Conservation (phyloP, 2,329 filamentous ascomycete genomes). For the Trichoderma asperellum region DNA sequence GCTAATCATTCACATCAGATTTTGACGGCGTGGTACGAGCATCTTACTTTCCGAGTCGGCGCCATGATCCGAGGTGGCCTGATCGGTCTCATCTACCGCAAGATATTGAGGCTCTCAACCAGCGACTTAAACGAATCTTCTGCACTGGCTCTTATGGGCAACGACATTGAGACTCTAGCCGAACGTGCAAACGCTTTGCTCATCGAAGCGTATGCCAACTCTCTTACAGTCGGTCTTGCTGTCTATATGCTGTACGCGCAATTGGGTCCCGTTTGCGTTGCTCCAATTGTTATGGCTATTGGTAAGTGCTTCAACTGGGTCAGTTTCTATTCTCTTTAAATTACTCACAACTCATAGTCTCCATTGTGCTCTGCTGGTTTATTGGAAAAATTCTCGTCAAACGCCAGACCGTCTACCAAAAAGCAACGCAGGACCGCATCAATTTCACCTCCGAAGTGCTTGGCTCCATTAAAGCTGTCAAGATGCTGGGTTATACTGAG, state of each 20-base stretch:
- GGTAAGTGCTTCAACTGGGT: constrained; percentile 33
- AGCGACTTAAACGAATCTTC: constrained; percentile 38
- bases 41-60: constrained; percentile 38
- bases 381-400: constrained; percentile 37
- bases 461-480: constrained; percentile 41
- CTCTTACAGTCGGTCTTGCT: constrained; percentile 39
- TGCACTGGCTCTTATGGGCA: constrained; percentile 40
- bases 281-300: constrained; percentile 40
- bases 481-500: constrained; percentile 42
- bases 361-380: constrained; percentile 32
- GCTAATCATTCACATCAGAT: constrained; percentile 30
- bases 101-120: constrained; percentile 38
- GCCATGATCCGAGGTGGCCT: constrained; percentile 40
- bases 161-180: constrained; percentile 40
- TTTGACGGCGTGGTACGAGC: constrained; percentile 42
- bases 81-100: constrained; percentile 39
- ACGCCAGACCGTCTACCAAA: constrained; percentile 39
- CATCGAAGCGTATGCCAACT: constrained; percentile 41
- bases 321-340: accelerated
- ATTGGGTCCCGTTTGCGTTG: constrained; percentile 41
- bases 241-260: constrained; percentile 40
- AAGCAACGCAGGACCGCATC: constrained; percentile 41
- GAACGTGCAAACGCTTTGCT: constrained; percentile 38
- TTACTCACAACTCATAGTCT: constrained; percentile 31
- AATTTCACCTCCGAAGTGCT: constrained; percentile 42